Base-by-base conservation (phyloP, 2,329 filamentous ascomycete species). In the Gnomoniopsis sp. region DNA sequence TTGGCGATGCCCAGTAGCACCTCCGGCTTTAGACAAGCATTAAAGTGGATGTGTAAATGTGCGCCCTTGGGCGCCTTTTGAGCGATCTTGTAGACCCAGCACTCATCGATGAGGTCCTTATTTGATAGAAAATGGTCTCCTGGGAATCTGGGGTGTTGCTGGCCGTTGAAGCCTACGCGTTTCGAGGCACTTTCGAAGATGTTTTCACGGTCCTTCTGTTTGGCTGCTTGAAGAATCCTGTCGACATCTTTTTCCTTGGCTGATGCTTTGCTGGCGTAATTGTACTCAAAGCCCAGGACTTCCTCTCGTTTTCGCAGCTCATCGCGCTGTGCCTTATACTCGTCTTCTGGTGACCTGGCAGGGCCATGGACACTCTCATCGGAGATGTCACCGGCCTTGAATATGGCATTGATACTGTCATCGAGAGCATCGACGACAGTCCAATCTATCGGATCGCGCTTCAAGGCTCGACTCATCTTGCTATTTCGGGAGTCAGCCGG, bases 11-110 rank as follows among this genome's bases (percentile, higher is more conserved):
- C 71, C 14, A 91, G 75, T 21, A 91, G 75, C 6, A 85, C 78
- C 2, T 76, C 70, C 11, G 88, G 87, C 15, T 78, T 75, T 4
- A 91, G 75, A 61, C 88, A 89, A n/a, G 88, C 82, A 69, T 91
- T 92, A 77, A 90, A 91, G 70, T 92, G 89, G 23, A 91, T 82
- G 70, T 92, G 89, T 23, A 91, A 75, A 68, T 91, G 86, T 0
- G 82, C 81, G 2, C 88, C 89, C 70, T 92, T 92, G 46, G 89
- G 89, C 76, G 89, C 81, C 58, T 70, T 68, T 34, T 74, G 74
- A 6, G 85, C 81, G 26, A 88, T 78, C 30, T 75, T 64, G 64
- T 86, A 84, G 15, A 91, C 67, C 47, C 74, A 71, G 10, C 88
- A 89, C 49, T 77, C 54, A 41, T 79, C 71, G 64, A 88, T 83